Conservation (phyloP, 768 basidiomycete genomes). For the Boletales sp. region DNA sequence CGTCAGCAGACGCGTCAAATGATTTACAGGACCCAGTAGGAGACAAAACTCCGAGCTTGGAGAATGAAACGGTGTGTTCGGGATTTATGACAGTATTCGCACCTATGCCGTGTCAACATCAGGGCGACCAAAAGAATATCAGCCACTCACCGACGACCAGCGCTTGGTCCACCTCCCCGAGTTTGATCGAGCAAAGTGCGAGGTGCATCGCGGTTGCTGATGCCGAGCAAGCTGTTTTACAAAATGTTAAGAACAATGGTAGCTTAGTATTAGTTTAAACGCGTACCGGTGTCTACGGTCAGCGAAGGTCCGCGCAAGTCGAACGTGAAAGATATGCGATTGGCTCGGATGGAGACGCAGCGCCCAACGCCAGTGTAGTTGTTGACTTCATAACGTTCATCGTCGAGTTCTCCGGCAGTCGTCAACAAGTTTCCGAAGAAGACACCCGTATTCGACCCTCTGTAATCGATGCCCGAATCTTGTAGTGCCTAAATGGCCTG, state of each 20-base stretch:
- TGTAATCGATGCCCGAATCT: constrained; percentile 47
- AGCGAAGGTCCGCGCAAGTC: constrained; percentile 46
- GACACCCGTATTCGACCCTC: constrained; percentile 40
- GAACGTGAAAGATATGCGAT: constrained; percentile 33
- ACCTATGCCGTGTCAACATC: constrained; percentile 9
- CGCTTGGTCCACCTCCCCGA: constrained; percentile 46
- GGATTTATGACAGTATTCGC: constrained; percentile 29
- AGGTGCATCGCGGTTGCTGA: constrained; percentile 46
- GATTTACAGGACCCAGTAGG: constrained; percentile 31
- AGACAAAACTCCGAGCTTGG: constrained; percentile 33
- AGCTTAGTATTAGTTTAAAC: not conserved
- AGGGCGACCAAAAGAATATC: too few species aligned
- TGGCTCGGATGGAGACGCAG: constrained; percentile 28
- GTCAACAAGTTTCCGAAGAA: constrained; percentile 35
- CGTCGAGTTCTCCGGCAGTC: constrained; percentile 26
- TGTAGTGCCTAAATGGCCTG: constrained; percentile 28
- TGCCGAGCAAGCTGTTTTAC: constrained; percentile 38
- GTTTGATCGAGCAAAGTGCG: constrained; percentile 40
- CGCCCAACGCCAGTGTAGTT: constrained; percentile 29
- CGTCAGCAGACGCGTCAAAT: constrained; percentile 31
- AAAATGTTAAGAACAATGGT: not conserved
- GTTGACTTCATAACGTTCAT: constrained; percentile 25
- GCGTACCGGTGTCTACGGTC: constrained; percentile 36
- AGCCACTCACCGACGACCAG: constrained; percentile 32
- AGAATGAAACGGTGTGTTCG: constrained; percentile 25